Evolutionary conservation across 1,284 basidiomycete genomes (phyloP).

Genomic region (Taiwanofungus camphoratus): DNA sequence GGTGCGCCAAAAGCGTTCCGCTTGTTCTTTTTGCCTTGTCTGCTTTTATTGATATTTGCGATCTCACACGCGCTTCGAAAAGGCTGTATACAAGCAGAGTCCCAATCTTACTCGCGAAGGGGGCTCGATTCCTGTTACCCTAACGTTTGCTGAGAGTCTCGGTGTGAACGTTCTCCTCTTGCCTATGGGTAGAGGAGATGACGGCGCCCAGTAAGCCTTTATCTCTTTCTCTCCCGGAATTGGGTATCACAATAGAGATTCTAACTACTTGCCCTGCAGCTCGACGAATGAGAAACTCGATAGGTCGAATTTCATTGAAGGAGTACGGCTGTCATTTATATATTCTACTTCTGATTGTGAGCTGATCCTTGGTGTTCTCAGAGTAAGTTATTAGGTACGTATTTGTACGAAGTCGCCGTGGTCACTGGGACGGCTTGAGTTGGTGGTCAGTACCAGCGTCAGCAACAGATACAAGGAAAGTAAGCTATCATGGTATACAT

Average conservation of each 20-base stretch:
- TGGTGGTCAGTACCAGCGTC: too few species aligned
- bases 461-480: too few species aligned
- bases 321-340: slow-evolving; percentile 38
- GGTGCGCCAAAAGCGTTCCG: slow-evolving; percentile 30
- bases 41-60: neutral
- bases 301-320: slow-evolving; percentile 88
- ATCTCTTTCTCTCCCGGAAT: neutral
- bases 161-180: slow-evolving; percentile 80
- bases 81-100: slow-evolving; percentile 22
- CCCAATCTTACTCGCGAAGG: slow-evolving; percentile 54
- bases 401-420: slow-evolving; percentile 75
- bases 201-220: slow-evolving; percentile 79
- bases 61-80: neutral
- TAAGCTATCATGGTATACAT: slow-evolving; percentile 3
- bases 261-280: slow-evolving; percentile 32
- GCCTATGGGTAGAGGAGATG: slow-evolving; percentile 91
- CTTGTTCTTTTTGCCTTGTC: neutral
- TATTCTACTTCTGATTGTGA: neutral
- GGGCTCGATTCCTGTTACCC: slow-evolving; percentile 93
- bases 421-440: too few species aligned
- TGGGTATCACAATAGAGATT: neutral
- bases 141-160: slow-evolving; percentile 90
- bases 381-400: slow-evolving; percentile 78
- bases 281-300: slow-evolving; percentile 98
- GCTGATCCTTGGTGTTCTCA: slow-evolving; percentile 20